Conservation (phyloP, 192 early-diverging fungal species). For the Piromyces finnis region DNA sequence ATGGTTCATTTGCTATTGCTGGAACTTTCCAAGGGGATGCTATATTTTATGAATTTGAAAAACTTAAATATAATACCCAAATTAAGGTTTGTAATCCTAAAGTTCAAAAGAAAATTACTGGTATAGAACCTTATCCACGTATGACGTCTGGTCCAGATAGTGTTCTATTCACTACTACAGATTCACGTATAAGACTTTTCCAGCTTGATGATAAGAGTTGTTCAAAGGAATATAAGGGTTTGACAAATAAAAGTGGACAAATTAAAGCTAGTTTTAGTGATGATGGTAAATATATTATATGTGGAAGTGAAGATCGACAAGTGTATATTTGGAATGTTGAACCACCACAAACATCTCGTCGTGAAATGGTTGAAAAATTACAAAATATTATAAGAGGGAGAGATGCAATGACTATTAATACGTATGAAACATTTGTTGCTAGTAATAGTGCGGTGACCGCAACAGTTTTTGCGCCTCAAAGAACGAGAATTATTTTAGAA, state of each 20-base stretch:
- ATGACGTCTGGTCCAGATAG: conserved; percentile 35
- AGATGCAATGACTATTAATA: conserved; percentile 1
- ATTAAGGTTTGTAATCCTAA: conserved; percentile 50
- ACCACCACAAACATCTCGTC: conserved; percentile 12
- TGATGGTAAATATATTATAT: conserved; percentile 62
- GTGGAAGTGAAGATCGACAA: conserved; percentile 59
- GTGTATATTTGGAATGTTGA: conserved; percentile 56
- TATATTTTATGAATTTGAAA: conserved; percentile 69
- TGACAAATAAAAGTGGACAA: conserved; percentile 46
- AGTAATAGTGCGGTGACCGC: conserved; percentile 31
- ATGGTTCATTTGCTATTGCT: conserved; percentile 49
- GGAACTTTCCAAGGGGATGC: conserved; percentile 60
- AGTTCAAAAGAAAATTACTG: conserved; percentile 55
- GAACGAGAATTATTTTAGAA: conserved; percentile 28
- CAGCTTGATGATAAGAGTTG: conserved; percentile 56
- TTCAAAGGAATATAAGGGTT: conserved; percentile 65
- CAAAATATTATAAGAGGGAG: conserved; percentile 1
- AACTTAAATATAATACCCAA: conserved; percentile 63
- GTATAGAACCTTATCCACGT: conserved; percentile 48
- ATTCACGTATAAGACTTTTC: conserved; percentile 65
- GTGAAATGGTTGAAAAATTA: conserved; percentile 7
- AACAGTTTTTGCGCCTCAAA: conserved; percentile 42
- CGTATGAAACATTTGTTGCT: conserved; percentile 19
- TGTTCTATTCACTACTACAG: conserved; percentile 57
- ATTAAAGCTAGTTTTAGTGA: conserved; percentile 60